Percentiles rank a stretch among this genome's conserved stretches.
These are phyloP conservation scores for Blastobotrys ciferrii DNA, from an alignment of 1,139 yeast genomes.

Conservation along the genomic window DNA sequence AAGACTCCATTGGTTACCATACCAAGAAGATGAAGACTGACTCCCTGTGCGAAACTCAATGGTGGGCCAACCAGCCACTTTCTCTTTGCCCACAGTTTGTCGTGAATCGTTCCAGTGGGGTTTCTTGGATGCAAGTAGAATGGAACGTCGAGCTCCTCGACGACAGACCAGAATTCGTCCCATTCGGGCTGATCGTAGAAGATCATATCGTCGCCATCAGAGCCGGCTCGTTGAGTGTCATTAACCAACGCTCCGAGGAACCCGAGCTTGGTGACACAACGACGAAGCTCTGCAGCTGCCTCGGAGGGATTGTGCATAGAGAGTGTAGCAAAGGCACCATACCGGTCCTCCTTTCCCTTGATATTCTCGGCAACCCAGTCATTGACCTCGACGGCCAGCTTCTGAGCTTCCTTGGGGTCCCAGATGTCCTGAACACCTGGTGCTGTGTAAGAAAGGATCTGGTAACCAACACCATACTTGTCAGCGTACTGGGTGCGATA, in stretches of 20 bases:
- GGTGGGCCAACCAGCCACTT: constrained; percentile 16
- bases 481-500: constrained; percentile 11
- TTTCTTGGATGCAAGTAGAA: constrained; percentile 15
- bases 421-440: constrained; percentile 14
- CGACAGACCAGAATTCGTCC: constrained; percentile 14
- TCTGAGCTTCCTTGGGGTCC: constrained; percentile 15
- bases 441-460: constrained; percentile 15
- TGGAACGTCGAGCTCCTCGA: constrained; percentile 15
- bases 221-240: constrained; percentile 14
- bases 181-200: constrained; percentile 16
- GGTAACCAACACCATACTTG: constrained; percentile 14
- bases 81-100: constrained; percentile 13
- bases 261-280: constrained; percentile 12
- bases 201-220: constrained; percentile 13
- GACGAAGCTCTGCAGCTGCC: constrained; percentile 11
- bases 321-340: constrained; percentile 15
- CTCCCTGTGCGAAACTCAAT: constrained; percentile 14
- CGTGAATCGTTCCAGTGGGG: constrained; percentile 14
- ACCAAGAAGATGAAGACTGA: constrained; percentile 14
- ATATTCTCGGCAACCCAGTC: constrained; percentile 13
- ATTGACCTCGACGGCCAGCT: constrained; percentile 13
- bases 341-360: constrained; percentile 15
- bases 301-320: constrained; percentile 15
- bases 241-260: constrained; percentile 13
- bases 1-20: constrained; percentile 16